These are phyloP conservation scores for Jacaranda copaia DNA, from an alignment of 257 asterid genomes.

Conservation along the genomic window DNA sequence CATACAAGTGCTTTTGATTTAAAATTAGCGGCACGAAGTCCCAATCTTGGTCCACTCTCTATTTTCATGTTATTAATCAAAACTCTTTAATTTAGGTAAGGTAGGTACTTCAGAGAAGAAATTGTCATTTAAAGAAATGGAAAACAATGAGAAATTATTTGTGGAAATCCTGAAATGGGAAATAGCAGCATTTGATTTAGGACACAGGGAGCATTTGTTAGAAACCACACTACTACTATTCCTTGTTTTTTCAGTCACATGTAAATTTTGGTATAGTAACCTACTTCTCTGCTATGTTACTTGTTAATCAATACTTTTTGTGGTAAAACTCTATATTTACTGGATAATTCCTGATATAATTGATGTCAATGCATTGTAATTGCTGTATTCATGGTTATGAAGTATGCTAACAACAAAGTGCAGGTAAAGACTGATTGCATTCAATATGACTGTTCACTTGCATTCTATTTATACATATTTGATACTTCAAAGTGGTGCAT, in stretches of 20 bases:
- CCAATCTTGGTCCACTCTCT: neutral
- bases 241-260: neutral
- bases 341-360: conserved; percentile 23
- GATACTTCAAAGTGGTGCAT: conserved; percentile 5
- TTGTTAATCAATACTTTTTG: neutral
- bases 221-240: neutral
- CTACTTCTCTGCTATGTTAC: conserved; percentile 17
- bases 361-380: conserved; percentile 71
- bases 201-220: neutral
- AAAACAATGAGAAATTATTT: neutral
- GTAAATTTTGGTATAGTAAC: conserved; percentile 14
- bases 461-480: conserved; percentile 2
- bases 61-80: neutral
- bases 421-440: conserved; percentile 63
- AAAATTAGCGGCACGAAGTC: no score
- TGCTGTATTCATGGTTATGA: conserved; percentile 99
- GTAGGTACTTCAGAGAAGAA: neutral
- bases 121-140: neutral
- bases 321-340: conserved; percentile 11
- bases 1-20: neutral
- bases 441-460: conserved; percentile 27
- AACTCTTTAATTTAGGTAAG: neutral
- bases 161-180: neutral
- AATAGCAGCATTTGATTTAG: neutral
- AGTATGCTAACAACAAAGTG: conserved; percentile 97